Percentiles rank a stretch among this genome's conserved stretches.
Conservation (phyloP, 2,329 filamentous ascomycete species). For the Alternaria triticina region DNA sequence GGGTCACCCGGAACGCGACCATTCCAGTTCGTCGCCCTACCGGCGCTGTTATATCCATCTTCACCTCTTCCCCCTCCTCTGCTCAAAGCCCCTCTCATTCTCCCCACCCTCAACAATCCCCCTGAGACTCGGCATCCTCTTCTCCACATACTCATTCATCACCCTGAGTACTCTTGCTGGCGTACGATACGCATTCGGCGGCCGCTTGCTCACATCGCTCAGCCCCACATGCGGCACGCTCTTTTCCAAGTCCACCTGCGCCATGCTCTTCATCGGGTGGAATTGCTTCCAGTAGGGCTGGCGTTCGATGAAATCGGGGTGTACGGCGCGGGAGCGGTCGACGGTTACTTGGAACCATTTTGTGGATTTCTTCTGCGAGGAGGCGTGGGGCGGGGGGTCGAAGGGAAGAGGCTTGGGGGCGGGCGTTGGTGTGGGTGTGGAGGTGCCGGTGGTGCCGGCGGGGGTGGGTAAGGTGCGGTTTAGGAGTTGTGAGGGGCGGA, state of each 20-base stretch:
- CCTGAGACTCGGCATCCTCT: constrained; percentile 40
- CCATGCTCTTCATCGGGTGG: constrained; percentile 38
- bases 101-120: constrained; percentile 37
- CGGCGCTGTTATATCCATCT: background rate
- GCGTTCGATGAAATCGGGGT: constrained; percentile 51
- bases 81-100: background rate
- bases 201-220: constrained; percentile 49
- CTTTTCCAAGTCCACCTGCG: constrained; percentile 48
- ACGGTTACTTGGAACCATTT: constrained; percentile 52
- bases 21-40: background rate
- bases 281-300: constrained; percentile 45
- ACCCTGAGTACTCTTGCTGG: constrained; percentile 36
- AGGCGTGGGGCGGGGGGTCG: constrained; percentile 9
- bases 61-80: background rate
- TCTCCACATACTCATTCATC: constrained; percentile 30
- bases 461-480: constrained; percentile 16
- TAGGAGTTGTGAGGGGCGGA: constrained; percentile 35
- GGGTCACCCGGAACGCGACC: background rate
- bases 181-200: constrained; percentile 42
- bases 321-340: constrained; percentile 47
- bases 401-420: constrained; percentile 31
- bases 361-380: constrained; percentile 16
- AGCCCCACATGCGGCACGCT: constrained; percentile 50
- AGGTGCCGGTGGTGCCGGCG: background rate
- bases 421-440: background rate